Conservation (phyloP, 2,329 filamentous ascomycete genomes). For the Penicillium paneum region DNA sequence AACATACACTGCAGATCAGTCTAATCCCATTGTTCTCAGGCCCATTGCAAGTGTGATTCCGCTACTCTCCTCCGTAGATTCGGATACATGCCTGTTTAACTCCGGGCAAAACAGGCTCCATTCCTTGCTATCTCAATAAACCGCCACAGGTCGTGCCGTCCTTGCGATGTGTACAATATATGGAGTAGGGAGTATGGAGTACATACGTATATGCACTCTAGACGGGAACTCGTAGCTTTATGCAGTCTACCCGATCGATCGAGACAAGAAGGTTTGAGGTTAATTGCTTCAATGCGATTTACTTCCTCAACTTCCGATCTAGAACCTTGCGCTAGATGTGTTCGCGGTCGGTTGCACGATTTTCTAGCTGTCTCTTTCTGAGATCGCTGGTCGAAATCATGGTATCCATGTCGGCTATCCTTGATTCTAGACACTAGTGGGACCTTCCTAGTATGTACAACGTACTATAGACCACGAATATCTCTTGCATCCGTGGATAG, state of each 20-base stretch:
- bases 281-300: conserved; percentile 8
- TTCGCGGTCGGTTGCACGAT: neutral
- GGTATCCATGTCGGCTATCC: neutral
- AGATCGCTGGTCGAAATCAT: neutral
- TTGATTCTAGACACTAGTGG: neutral
- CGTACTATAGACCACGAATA: neutral
- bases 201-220: neutral
- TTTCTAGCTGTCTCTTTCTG: neutral
- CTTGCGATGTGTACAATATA: conserved; percentile 13
- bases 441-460: neutral
- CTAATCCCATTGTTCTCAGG: conserved; percentile 11
- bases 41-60: neutral
- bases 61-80: neutral
- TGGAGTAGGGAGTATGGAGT: neutral
- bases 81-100: too few relatives aligned
- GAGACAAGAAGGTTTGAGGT: conserved; percentile 17
- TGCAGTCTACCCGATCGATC: conserved; percentile 20
- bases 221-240: conserved; percentile 13
- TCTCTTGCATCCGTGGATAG: neutral
- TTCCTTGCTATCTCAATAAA: neutral
- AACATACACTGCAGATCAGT: conserved; percentile 13
- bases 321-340: neutral
- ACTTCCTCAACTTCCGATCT: neutral
- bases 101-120: neutral
- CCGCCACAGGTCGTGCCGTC: neutral